These are phyloP conservation scores for Cladosporium cucumerinum DNA, from an alignment of 2,329 filamentous ascomycete genomes.

Conservation along the genomic window DNA sequence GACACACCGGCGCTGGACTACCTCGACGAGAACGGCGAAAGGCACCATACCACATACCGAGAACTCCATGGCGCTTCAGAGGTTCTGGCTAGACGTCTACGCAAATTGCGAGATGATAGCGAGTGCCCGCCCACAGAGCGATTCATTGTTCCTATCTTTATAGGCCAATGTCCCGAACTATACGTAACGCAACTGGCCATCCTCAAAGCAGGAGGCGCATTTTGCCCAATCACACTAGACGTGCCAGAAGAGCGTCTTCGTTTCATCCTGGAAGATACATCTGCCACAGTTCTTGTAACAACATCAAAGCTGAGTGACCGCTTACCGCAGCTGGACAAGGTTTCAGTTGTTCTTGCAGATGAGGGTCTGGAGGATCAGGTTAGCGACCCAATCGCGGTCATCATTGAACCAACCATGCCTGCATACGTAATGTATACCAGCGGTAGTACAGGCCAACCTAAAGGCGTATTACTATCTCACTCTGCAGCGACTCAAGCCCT, in stretches of 20 bases:
- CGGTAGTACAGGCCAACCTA: conserved; percentile 82
- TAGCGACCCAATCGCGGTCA: not conserved
- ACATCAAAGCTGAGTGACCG: conserved; percentile 46
- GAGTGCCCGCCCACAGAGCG: conserved; percentile 19
- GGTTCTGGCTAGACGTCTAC: conserved; percentile 46
- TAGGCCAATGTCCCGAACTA: conserved; percentile 72
- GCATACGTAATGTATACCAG: conserved; percentile 95
- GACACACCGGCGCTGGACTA: conserved; percentile 61
- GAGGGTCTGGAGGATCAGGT: conserved; percentile 6
- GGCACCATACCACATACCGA: conserved; percentile 56
- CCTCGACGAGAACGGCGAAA: conserved; percentile 47
- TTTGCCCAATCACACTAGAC: conserved; percentile 80
- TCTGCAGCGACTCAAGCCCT: conserved; percentile 75
- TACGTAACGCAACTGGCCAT: conserved; percentile 76
- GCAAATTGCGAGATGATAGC: conserved; percentile 40
- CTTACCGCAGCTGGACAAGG: conserved; percentile 37
- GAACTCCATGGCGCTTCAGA: conserved; percentile 60
- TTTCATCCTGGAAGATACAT: conserved; percentile 78
- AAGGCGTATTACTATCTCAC: conserved; percentile 82
- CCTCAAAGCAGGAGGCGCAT: conserved; percentile 76
- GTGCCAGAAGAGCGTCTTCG: conserved; percentile 70
- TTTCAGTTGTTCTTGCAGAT: conserved; percentile 44
- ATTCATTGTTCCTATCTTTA: conserved; percentile 67
- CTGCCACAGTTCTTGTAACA: conserved; percentile 66
- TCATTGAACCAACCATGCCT: conserved; percentile 35